These are phyloP conservation scores for Starmerella geochares DNA, from an alignment of 805 yeast genomes.

Conservation along the genomic window DNA sequence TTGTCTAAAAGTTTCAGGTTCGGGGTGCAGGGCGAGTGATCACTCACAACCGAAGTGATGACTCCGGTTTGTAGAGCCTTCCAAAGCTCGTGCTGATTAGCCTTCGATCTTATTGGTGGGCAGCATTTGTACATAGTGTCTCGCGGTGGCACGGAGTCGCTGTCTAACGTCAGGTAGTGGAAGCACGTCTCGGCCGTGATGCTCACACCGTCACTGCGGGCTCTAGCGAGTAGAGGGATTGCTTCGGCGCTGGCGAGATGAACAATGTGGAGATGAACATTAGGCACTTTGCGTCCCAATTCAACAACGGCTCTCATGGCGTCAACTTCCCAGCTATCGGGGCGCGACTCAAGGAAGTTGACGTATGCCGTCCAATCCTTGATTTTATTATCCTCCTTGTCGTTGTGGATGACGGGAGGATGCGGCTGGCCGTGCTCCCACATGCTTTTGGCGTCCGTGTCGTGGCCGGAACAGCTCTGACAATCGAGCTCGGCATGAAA, in stretches of 20 bases:
- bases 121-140: slow-evolving; percentile 87
- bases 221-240: slow-evolving; percentile 56
- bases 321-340: slow-evolving; percentile 75
- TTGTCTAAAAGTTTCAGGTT: slow-evolving; percentile 67
- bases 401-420: slow-evolving; percentile 11
- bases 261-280: slow-evolving; percentile 61
- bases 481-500: slow-evolving; percentile 85
- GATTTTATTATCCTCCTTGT: neutral
- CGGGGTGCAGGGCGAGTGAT: slow-evolving; percentile 94
- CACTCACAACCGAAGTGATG: slow-evolving; percentile 80
- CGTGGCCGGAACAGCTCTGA: slow-evolving; percentile 7
- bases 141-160: slow-evolving; percentile 66
- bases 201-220: slow-evolving; percentile 38
- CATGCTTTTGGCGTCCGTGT: neutral
- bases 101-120: slow-evolving; percentile 78
- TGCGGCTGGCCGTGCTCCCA: slow-evolving; percentile 7
- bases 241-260: slow-evolving; percentile 82
- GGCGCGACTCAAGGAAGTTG: slow-evolving; percentile 75
- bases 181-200: slow-evolving; percentile 88
- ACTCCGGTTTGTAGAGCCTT: slow-evolving; percentile 53
- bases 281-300: slow-evolving; percentile 40
- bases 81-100: slow-evolving; percentile 68
- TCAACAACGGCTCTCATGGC: slow-evolving; percentile 65
- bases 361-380: slow-evolving; percentile 41
- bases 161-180: slow-evolving; percentile 69